phyloP scores from a whole-genome alignment of 1,284 basidiomycete genomes.

The Fistulinella staudtii region DNA sequence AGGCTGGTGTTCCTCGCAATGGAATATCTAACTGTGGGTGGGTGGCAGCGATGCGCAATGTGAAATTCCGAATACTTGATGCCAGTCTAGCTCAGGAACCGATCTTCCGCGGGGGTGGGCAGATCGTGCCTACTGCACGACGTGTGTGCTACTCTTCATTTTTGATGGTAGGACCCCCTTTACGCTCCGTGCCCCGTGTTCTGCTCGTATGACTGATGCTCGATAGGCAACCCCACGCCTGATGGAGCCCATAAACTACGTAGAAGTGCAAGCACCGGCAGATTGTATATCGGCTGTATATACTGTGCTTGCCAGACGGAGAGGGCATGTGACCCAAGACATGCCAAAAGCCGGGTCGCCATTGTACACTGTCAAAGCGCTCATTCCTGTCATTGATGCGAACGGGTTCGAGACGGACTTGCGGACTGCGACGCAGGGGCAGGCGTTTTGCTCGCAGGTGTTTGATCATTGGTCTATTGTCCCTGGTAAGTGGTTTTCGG shows the following conservation, averaged over 20 bases:
- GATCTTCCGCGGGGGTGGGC: conserved; percentile 96
- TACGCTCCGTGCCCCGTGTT: conserved; percentile 6
- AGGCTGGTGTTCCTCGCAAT: conserved; percentile 2
- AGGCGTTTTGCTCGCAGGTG: conserved; percentile 93
- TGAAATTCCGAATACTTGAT: conserved; percentile 95
- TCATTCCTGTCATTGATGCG: conserved; percentile 97
- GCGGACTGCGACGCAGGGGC: conserved; percentile 94
- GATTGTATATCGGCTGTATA: conserved; percentile 98
- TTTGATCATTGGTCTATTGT: conserved; percentile 99
- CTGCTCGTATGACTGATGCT: conserved; percentile 1
- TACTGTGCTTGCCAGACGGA: conserved; percentile 91
- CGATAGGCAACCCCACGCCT: conserved; percentile 80
- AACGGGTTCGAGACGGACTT: conserved; percentile 99
- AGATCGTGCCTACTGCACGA: conserved; percentile 96
- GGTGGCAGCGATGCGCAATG: conserved; percentile 86
- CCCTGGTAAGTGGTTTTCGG: conserved; percentile 58
- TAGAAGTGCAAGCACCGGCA: conserved; percentile 98
- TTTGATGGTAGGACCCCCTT: conserved; percentile 68
- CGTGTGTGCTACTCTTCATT: conserved; percentile 99
- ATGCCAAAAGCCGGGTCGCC: conserved; percentile 97
- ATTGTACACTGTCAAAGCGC: conserved; percentile 94
- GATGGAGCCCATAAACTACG: conserved; percentile 97
- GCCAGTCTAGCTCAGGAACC: conserved; percentile 90
- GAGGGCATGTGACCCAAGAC: conserved; percentile 98
- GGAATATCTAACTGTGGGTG: conserved; percentile 3